Conservation (phyloP, 208 protist genomes). For the Trypanosoma rangeli region DNA sequence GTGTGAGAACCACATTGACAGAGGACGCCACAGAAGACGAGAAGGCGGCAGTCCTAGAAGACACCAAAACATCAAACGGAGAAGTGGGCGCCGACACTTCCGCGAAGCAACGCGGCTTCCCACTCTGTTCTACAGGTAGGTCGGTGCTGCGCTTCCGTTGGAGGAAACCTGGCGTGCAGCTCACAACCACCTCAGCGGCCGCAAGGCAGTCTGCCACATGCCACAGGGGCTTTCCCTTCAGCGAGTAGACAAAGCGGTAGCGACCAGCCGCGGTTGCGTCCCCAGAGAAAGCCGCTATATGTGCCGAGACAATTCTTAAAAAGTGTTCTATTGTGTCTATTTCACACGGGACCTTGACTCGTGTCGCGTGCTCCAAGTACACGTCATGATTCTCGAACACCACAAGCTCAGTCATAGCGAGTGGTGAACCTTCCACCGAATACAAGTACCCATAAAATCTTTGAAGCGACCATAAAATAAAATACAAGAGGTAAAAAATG, state of each 20-base stretch:
- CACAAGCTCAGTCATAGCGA: constrained; percentile 28
- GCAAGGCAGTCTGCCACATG: constrained; percentile 69
- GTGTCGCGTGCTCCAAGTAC: constrained; percentile 41
- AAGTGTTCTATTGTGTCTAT: constrained; percentile 72
- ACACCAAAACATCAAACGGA: not conserved
- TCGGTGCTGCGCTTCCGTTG: constrained; percentile 19
- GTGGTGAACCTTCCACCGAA: not conserved
- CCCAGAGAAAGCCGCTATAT: constrained; percentile 29
- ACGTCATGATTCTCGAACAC: constrained; percentile 72
- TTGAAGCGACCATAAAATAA: not conserved
- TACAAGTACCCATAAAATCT: not conserved
- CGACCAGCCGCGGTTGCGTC: constrained; percentile 31
- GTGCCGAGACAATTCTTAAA: constrained; percentile 44
- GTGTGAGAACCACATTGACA: not conserved
- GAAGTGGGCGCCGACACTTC: not conserved
- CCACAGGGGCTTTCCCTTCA: constrained; percentile 67
- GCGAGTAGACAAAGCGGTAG: constrained; percentile 76
- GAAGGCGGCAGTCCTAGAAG: not conserved
- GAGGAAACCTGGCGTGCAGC: constrained; percentile 58
- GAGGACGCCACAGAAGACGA: not conserved
- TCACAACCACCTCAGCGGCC: constrained; percentile 54
- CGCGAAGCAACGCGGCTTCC: not conserved
- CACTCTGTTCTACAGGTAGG: not conserved
- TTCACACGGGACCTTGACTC: constrained; percentile 32
- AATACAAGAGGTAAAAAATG: not conserved